Conservation (phyloP, 257 asterid genomes). For the Striga asiatica region DNA sequence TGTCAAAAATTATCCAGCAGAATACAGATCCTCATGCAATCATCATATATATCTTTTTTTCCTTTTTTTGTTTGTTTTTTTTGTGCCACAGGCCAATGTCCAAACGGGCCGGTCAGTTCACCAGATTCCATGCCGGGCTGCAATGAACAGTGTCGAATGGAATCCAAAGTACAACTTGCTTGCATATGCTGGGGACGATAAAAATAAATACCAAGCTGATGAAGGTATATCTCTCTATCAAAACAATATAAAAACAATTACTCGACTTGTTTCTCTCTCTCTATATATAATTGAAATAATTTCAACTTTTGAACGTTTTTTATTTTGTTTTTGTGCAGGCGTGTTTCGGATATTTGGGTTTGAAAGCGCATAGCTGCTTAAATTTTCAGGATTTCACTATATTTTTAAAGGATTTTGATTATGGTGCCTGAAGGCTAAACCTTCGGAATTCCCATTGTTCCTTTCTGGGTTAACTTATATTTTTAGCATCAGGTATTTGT, state of each 20-base stretch:
- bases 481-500: too few relatives aligned
- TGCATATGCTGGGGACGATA: constrained; percentile 98
- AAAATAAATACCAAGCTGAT: constrained; percentile 82
- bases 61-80: neutral
- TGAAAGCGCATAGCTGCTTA: constrained; percentile 42
- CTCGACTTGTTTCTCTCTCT: too few relatives aligned
- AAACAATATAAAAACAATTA: neutral
- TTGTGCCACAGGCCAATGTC: constrained; percentile 56
- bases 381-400: too few relatives aligned
- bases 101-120: constrained; percentile 75
- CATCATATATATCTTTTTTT: neutral
- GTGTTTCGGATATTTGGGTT: constrained; percentile 85
- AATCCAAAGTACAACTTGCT: constrained; percentile 82
- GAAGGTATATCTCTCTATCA: constrained; percentile 40
- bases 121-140: constrained; percentile 93
- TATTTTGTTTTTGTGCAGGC: constrained; percentile 32
- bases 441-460: too few relatives aligned
- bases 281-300: neutral
- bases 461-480: too few relatives aligned
- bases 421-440: too few relatives aligned
- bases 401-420: too few relatives aligned
- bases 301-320: neutral
- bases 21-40: neutral
- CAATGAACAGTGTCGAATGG: constrained; percentile 99
- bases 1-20: constrained; percentile 2